phyloP scores from a whole-genome alignment of 2,329 filamentous ascomycete species.

The Pseudocercospora musae region DNA sequence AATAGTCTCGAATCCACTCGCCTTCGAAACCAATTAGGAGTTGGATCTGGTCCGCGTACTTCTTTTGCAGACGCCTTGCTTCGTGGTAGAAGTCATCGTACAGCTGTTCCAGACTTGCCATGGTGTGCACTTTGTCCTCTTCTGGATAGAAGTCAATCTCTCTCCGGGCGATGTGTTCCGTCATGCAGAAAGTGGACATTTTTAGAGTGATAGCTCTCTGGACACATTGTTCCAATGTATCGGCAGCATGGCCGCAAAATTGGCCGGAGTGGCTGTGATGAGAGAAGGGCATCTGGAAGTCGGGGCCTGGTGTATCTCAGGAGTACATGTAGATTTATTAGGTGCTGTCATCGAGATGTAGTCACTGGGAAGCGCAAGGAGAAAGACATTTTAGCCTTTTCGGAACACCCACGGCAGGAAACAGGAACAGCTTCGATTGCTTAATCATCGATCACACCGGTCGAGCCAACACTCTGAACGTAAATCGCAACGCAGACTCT shows the following conservation, averaged over 20 bases:
- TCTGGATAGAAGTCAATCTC: slow-evolving; percentile 84
- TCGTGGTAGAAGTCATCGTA: slow-evolving; percentile 73
- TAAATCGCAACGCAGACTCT: not conserved
- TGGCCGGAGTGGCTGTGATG: slow-evolving; percentile 98
- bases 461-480: not conserved
- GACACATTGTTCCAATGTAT: slow-evolving; percentile 80
- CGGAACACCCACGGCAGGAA: not conserved
- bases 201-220: slow-evolving; percentile 72
- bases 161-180: slow-evolving; percentile 90
- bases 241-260: slow-evolving; percentile 89
- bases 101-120: slow-evolving; percentile 47
- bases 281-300: slow-evolving; percentile 76
- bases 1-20: slow-evolving; percentile 79
- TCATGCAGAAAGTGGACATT: slow-evolving; percentile 81
- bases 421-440: not conserved
- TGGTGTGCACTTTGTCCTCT: slow-evolving; percentile 53
- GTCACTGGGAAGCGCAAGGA: not conserved
- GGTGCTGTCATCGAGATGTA: not conserved
- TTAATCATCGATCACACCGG: not conserved
- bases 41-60: slow-evolving; percentile 67
- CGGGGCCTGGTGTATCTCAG: not conserved
- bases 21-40: slow-evolving; percentile 88
- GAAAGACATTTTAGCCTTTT: not conserved
- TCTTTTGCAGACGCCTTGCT: slow-evolving; percentile 66
- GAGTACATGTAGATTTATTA: not conserved